Base-by-base conservation (phyloP, 2,329 filamentous ascomycete genomes). In the Colletotrichum euphorbiae region DNA sequence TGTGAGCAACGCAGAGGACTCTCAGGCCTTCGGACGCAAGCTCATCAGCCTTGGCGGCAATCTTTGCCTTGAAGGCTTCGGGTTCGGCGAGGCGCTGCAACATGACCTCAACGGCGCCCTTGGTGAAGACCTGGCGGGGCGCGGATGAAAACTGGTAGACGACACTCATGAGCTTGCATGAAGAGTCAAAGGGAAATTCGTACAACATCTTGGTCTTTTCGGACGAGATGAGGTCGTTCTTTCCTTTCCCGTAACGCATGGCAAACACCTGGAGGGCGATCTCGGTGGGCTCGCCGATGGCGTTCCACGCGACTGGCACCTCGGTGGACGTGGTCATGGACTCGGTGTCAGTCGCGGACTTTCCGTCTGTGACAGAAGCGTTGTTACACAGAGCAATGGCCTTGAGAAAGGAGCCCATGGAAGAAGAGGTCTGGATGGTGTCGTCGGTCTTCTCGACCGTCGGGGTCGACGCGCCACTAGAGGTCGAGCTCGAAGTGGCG, bases 181-280 rank as follows among this genome's bases (percentile, higher is more conserved):
- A 87, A 0, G 90, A 92, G 75, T 93, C 90, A 73, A 93, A 93
- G 2, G 90, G 90, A 61, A 90, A 90, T 73, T 93, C 91, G 1
- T 87, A 85, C 9, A 91, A 73, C 50, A 90, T 79, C 43, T 79
- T 77, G 63, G 84, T 82, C 24, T 75, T 72, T n/a, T 78, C 77
- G 21, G 77, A 75, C 56, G 67, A 67, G 56, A 69, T 15, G 52
- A 69, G 48, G 3, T 79, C 76, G 1, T 78, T 74, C 74, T 84
- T 85, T 58, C 80, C 83, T 67, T 84, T 83, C 33, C 84, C 83
- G 72, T 92, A 92, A 17, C 91, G 87, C 80, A 90, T 89, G 52
- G 90, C 90, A 69, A 93, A 90, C 9, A 93, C 90, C 71, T 91
- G 89, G 15, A 93, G 86, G 11, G 91, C 90, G 67, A 93, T 91